Evolutionary conservation across 371 early-diverging fungal species (phyloP).

Genomic region (Mucor racemosus): DNA sequence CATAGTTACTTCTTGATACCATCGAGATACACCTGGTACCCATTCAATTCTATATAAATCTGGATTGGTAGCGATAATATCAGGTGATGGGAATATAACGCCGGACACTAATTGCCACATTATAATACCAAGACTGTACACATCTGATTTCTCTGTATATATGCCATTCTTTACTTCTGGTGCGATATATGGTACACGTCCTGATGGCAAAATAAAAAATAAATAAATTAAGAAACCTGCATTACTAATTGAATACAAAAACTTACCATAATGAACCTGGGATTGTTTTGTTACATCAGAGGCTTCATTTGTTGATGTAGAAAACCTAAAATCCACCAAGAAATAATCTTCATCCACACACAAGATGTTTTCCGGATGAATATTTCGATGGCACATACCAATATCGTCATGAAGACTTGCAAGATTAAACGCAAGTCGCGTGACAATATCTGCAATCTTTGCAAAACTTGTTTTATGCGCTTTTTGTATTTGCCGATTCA

Average conservation of each 20-base stretch:
- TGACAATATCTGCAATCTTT: conserved; percentile 29
- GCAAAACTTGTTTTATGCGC: conserved; percentile 11
- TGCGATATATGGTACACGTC: conserved; percentile 59
- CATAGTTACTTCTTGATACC: conserved; percentile 16
- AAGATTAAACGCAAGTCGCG: conserved; percentile 39
- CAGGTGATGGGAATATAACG: conserved; percentile 46
- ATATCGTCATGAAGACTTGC: conserved; percentile 45
- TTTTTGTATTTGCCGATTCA: conserved; percentile 34
- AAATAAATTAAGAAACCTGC: neutral
- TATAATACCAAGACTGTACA: conserved; percentile 47
- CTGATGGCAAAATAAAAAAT: neutral
- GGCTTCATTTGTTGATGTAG: conserved; percentile 42
- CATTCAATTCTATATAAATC: conserved; percentile 42
- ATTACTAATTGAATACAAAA: neutral
- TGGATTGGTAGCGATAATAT: conserved; percentile 33
- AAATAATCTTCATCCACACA: conserved; percentile 43
- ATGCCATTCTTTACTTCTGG: conserved; percentile 51
- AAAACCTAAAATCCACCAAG: conserved; percentile 45
- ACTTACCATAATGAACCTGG: conserved; percentile 42
- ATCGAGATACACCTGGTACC: conserved; percentile 8
- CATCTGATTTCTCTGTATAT: conserved; percentile 45
- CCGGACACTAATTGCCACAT: conserved; percentile 54
- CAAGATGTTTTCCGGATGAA: conserved; percentile 42
- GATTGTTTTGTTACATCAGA: conserved; percentile 32
- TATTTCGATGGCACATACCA: conserved; percentile 49